Evolutionary conservation across 345 rosid genomes (phyloP).

Genomic region (Gynandropsis gynandra): DNA sequence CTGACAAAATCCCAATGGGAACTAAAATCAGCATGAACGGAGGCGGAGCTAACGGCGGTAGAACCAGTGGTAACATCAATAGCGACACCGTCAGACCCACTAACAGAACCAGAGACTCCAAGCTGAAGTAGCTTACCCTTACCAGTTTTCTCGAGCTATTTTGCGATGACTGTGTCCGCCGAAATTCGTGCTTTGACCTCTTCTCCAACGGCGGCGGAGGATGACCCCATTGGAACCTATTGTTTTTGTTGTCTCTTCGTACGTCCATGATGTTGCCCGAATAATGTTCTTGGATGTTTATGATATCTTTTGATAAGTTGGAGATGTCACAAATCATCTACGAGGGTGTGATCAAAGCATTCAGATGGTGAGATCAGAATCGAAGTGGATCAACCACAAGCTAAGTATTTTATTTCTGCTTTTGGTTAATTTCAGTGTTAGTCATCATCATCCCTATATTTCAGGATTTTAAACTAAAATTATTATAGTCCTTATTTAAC

Average conservation of each 20-base stretch:
- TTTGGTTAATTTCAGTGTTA: too few relatives aligned
- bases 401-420: too few relatives aligned
- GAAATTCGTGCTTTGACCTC: constrained; percentile 23
- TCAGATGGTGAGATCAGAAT: too few relatives aligned
- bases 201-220: constrained; percentile 18
- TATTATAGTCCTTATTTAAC: too few relatives aligned
- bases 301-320: constrained; percentile 17
- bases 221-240: constrained; percentile 12
- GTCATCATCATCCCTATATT: too few relatives aligned
- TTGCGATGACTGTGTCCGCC: constrained; percentile 26
- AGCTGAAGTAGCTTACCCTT: constrained; percentile 45
- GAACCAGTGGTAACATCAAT: constrained; percentile 67
- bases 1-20: constrained; percentile 56
- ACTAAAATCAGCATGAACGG: constrained; percentile 70
- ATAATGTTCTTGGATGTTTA: constrained; percentile 14
- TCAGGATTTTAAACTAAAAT: too few relatives aligned
- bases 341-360: constrained; percentile 1
- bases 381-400: too few relatives aligned
- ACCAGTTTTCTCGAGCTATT: constrained; percentile 33
- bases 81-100: constrained; percentile 56
- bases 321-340: constrained; percentile 21
- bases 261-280: constrained; percentile 19
- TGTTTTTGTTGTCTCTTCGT: constrained; percentile 22
- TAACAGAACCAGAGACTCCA: constrained; percentile 51
- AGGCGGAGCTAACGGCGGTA: constrained; percentile 83